A percentile compares a stretch with the other conserved stretches of the same genome.
phyloP scores from a whole-genome alignment of 2,329 filamentous ascomycete genomes.

The Truncatella angustata region DNA sequence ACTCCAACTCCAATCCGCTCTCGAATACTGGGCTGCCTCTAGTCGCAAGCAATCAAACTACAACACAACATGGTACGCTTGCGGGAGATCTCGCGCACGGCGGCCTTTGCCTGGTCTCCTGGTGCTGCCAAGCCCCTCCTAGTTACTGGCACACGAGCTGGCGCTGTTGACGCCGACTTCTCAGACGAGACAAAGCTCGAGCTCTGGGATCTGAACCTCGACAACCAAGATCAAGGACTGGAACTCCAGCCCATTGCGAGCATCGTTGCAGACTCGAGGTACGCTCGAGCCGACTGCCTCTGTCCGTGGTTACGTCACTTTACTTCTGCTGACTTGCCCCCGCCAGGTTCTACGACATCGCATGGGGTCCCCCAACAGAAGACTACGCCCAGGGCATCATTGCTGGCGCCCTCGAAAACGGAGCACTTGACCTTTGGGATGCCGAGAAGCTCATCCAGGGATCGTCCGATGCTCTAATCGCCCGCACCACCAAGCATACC shows the following conservation, averaged over 20 bases:
- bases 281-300: slow-evolving; percentile 4
- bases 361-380: slow-evolving; percentile 82
- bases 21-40: slow-evolving; percentile 15
- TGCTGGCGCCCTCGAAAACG: slow-evolving; percentile 92
- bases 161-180: slow-evolving; percentile 95
- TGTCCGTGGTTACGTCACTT: slow-evolving; percentile 7
- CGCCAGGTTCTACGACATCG: slow-evolving; percentile 89
- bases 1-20: too few species aligned
- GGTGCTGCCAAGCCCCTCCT: slow-evolving; percentile 75
- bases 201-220: slow-evolving; percentile 89
- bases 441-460: slow-evolving; percentile 65
- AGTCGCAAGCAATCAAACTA: slow-evolving; percentile 22
- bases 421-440: slow-evolving; percentile 90
- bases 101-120: slow-evolving; percentile 95
- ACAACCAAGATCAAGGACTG: slow-evolving; percentile 69
- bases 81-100: slow-evolving; percentile 93
- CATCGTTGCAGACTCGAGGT: slow-evolving; percentile 89
- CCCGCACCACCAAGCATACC: slow-evolving; percentile 83
- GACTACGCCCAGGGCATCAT: slow-evolving; percentile 84
- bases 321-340: slow-evolving; percentile 2
- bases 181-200: slow-evolving; percentile 96
- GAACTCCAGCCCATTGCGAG: slow-evolving; percentile 85
- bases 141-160: slow-evolving; percentile 90
- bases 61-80: slow-evolving; percentile 96
- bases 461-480: slow-evolving; percentile 72